Base-by-base conservation (phyloP, 2,329 filamentous ascomycete species). In the Sclerotinia spermophila region DNA sequence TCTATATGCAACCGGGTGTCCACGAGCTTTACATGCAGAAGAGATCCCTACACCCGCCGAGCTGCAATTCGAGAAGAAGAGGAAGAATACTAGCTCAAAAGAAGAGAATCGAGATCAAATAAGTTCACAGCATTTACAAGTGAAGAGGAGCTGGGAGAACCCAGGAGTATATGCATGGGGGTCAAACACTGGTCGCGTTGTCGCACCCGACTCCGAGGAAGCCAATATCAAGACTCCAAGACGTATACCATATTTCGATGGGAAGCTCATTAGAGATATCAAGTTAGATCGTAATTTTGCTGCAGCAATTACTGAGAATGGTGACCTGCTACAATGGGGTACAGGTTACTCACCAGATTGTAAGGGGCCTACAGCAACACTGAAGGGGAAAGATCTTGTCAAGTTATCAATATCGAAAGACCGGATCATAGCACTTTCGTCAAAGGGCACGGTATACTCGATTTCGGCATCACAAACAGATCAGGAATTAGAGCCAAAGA, bases 131-230 rank as follows among this genome's bases (percentile, higher is more conserved):
- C 93, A 97, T 81, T 82, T 93, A 8, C 95, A 97, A 82, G 92
- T 97, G 71, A 93, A 92, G 82, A 89, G 88, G 78, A 96, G 92
- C 81, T 89, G 86, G 85, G 87, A 89, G 81, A 90, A 92, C 72
- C 95, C 96, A 0, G 96, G 94, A 2, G 91, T 98, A 0, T 98
- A 97, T 81, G 89, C 91, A 7, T 99, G 96, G 95, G 96, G 96
- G 0, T 93, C 91, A 27, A 99, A 99, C 77, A 83, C 84, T 24
- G 93, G 94, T 72, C 87, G 87, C 75, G 94, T 97, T n/a, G 92
- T 92, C 51, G 94, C 94, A 56, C 94, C 94, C 1, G 89, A 91
- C 73, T 95, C 92, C 13, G 86, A 90, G 67, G 94, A 97, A 69
- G 83, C 84, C 42, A 86, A 90, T 73, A 85, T 98, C 79, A 97